phyloP scores from a whole-genome alignment of 2,329 filamentous ascomycete species.

The Neonectria coccinea region DNA sequence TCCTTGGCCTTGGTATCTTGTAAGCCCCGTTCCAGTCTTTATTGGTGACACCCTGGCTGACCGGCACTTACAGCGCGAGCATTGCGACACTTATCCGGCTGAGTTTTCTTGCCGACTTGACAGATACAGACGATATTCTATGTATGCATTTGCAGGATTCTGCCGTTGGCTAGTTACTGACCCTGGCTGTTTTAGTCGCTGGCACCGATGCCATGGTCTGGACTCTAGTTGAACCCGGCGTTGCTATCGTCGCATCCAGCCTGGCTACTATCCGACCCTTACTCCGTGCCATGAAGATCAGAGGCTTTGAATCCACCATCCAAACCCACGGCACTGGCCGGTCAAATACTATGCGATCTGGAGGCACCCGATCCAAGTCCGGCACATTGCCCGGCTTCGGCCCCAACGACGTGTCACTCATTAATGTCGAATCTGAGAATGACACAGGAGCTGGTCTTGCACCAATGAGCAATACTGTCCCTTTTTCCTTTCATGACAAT shows the following conservation, averaged over 20 bases:
- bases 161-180: slow-evolving; percentile 30
- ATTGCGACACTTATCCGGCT: slow-evolving; percentile 66
- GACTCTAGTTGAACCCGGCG: slow-evolving; percentile 68
- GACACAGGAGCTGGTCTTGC: slow-evolving; percentile 18
- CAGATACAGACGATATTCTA: slow-evolving; percentile 59
- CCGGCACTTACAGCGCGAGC: slow-evolving; percentile 56
- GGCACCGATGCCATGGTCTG: slow-evolving; percentile 66
- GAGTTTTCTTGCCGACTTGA: slow-evolving; percentile 60
- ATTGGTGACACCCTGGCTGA: slow-evolving; percentile 26
- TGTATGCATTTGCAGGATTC: slow-evolving; percentile 51
- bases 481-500: slow-evolving; percentile 40
- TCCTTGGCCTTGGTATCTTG: slow-evolving; percentile 65
- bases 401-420: slow-evolving; percentile 53
- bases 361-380: slow-evolving; percentile 30
- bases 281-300: slow-evolving; percentile 60
- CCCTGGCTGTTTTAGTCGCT: slow-evolving; percentile 49
- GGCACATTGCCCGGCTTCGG: slow-evolving; percentile 45
- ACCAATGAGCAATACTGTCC: slow-evolving; percentile 30
- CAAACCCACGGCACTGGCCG: slow-evolving; percentile 49
- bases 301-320: slow-evolving; percentile 59
- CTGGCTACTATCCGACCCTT: slow-evolving; percentile 67
- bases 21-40: slow-evolving; percentile 40
- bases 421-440: slow-evolving; percentile 40
- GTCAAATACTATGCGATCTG: slow-evolving; percentile 44
- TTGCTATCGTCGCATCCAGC: slow-evolving; percentile 66